These are phyloP conservation scores for Eucalyptus pauciflora DNA, from an alignment of 345 rosid genomes.

Conservation along the genomic window DNA sequence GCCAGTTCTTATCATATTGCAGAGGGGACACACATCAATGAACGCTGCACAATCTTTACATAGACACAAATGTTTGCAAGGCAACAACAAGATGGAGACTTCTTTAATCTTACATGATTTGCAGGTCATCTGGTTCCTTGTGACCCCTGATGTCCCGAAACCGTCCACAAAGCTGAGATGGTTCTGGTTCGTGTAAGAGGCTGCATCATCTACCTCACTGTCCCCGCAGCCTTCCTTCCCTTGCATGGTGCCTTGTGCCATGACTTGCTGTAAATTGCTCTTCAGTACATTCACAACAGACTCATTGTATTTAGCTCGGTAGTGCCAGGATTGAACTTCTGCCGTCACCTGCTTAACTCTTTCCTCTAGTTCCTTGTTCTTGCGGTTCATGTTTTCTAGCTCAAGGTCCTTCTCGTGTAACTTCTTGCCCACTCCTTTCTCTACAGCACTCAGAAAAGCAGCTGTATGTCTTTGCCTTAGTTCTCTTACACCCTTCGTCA, in stretches of 20 bases:
- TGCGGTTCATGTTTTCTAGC: conserved; percentile 45
- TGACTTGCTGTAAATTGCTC: conserved; percentile 52
- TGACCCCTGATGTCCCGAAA: neutral
- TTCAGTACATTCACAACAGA: conserved; percentile 48
- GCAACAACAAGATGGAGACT: conserved; percentile 45
- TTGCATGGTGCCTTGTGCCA: conserved; percentile 31
- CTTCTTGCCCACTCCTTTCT: conserved; percentile 43
- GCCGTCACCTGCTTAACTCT: conserved; percentile 37
- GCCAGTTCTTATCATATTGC: conserved; percentile 41
- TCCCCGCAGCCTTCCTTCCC: conserved; percentile 74
- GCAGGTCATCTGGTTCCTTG: conserved; percentile 28
- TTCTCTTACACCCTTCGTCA: conserved; percentile 43
- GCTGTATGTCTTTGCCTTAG: conserved; percentile 39
- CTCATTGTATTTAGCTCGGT: conserved; percentile 61
- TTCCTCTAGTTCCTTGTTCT: conserved; percentile 53
- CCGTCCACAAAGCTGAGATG: conserved; percentile 4
- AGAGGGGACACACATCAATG: conserved; percentile 40
- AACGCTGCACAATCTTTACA: conserved; percentile 57
- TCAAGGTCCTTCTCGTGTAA: conserved; percentile 54
- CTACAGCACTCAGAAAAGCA: conserved; percentile 41
- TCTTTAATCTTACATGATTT: conserved; percentile 38
- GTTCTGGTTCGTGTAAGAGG: conserved; percentile 32
- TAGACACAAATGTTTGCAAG: conserved; percentile 62
- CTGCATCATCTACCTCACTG: conserved; percentile 54
- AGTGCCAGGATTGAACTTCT: conserved; percentile 65